Base-by-base conservation (phyloP, 345 rosid genomes). In the Cardamine occulta region DNA sequence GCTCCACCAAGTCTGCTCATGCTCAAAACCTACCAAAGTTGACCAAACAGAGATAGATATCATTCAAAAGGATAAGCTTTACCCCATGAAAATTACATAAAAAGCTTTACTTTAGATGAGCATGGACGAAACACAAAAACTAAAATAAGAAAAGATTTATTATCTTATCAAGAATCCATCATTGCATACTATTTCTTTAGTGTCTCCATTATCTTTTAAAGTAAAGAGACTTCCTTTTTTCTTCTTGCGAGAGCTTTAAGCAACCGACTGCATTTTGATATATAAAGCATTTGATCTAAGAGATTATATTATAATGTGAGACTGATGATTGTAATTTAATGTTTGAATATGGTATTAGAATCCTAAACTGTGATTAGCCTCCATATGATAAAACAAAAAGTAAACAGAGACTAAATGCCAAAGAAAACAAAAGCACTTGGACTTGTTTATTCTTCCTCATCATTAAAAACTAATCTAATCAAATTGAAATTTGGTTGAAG, bases 1-100 rank as follows among this genome's bases (percentile, higher is more conserved):
- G 99, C 93, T 67, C 87, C 98, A 13, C 99, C 99, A 86, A 93
- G 80, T 77, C 98, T 86, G 80, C 99, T 96, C 97, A 96, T 96
- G 88, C 98, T 96, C 74, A 96, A 83, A 70, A 96, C 98, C 99
- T 96, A 87, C 74, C 79, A 55, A 78, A 80, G 74, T 82, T 73
- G 79, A 79, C 80, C 40, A 72, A 63, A 70, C 35, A 31, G 28
- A 76, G 49, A 57, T 15, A 14, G 19, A 42, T 66, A 39, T 73
- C 69, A 59, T 47, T 66, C 52, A 39, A 56, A 72, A 23, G 5
- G 73, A 72, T 72, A 66, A 73, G 81, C 64, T 66, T 70, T 51
- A 42, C 2, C 65, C 78, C 69, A 80, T 65, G 19, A 32, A 71
- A 62, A 15, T 3, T 26, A 54, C 40, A 64, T 2, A 47, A 51